A percentile compares a stretch with the other conserved stretches of the same genome.
Evolutionary conservation across 108 stramenopile species (phyloP).

Genomic region (Bacterosira constricta): DNA sequence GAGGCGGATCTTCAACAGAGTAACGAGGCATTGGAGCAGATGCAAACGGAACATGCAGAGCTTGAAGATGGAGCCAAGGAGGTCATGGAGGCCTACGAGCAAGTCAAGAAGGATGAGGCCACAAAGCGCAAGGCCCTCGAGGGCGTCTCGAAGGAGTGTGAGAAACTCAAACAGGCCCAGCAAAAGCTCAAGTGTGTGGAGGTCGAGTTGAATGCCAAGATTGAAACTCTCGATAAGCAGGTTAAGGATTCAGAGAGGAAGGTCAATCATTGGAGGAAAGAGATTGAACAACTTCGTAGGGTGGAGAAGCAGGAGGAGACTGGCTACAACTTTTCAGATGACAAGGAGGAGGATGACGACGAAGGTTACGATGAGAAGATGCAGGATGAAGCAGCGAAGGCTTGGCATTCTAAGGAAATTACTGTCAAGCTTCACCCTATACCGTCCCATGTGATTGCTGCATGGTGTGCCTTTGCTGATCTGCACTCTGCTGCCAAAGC

Average conservation of each 20-base stretch:
- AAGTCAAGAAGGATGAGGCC: constrained; percentile 72
- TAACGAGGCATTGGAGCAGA: constrained; percentile 92
- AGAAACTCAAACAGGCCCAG: constrained; percentile 69
- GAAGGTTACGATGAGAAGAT: no score
- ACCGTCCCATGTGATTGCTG: constrained; percentile 69
- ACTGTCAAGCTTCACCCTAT: constrained; percentile 89
- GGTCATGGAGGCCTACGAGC: constrained; percentile 74
- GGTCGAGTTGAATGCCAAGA: constrained; percentile 81
- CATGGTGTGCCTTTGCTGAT: constrained; percentile 75
- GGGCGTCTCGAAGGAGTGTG: constrained; percentile 57
- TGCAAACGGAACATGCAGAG: constrained; percentile 75
- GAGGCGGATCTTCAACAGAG: constrained; percentile 59
- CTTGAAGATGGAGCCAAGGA: constrained; percentile 71
- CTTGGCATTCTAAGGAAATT: constrained; percentile 82
- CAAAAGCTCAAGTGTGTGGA: constrained; percentile 71
- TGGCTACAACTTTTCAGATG: constrained; percentile 25
- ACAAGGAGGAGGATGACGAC: no score
- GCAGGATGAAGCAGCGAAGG: background rate
- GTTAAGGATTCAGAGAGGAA: constrained; percentile 68
- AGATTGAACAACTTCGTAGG: constrained; percentile 70
- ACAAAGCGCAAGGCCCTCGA: constrained; percentile 74
- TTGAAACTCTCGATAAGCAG: constrained; percentile 76
- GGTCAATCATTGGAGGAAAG: constrained; percentile 64
- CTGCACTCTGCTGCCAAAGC: constrained; percentile 74
- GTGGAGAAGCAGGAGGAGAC: constrained; percentile 23